Evolutionary conservation across 192 early-diverging fungal genomes (phyloP), one percentile per base, ranked within the genome.

Genomic region (Coemansia sp.): DNA sequence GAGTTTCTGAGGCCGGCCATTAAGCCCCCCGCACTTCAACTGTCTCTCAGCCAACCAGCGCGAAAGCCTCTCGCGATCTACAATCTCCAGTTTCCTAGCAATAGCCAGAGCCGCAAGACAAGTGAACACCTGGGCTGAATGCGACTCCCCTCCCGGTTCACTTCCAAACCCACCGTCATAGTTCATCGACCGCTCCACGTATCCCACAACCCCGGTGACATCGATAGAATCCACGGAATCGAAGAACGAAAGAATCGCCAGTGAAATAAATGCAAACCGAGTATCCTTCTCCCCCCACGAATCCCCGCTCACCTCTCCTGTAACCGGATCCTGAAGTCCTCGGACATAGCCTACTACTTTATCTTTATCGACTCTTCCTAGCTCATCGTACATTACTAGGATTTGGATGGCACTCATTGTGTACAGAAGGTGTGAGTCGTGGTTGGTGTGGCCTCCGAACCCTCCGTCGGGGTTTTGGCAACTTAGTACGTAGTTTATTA

Each of bases 111-210:
- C 88, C 1, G 88, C 95, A 9, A 99, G 87, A 57, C 93, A 94
- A 45, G 92, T 94, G 66, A 95, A 99, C 0, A 97, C 91, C 55
- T 94, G 91, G 13, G 83, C 97, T 1, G 93, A 84, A 74, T 99
- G 97, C 13, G 88, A 91, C 74, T 98, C 97, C 14, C 91, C 91
- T 11, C 93, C 94, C 0, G 93, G 93, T 23, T 83, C 78, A 54
- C 82, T 93, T 8, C 97, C 97, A 69, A 91, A 99, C 13, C 93
- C 97, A 39, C 97, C 97, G 72, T 99, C 95, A 79, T 93, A 96
- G 79, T 99, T 99, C 60, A 86, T 88, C 65, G 95, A 95, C 19
- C 66, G 24, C 6, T 85, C 62, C 24, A 98, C 76, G 64, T 86
- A 98, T 30, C 83, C 82, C 4, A 91, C 87, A 1, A 90, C 84